A percentile compares a stretch with the other conserved stretches of the same genome.
These are phyloP conservation scores for Scalesia atractyloides DNA, from an alignment of 129 eudicot genomes.

Conservation along the genomic window DNA sequence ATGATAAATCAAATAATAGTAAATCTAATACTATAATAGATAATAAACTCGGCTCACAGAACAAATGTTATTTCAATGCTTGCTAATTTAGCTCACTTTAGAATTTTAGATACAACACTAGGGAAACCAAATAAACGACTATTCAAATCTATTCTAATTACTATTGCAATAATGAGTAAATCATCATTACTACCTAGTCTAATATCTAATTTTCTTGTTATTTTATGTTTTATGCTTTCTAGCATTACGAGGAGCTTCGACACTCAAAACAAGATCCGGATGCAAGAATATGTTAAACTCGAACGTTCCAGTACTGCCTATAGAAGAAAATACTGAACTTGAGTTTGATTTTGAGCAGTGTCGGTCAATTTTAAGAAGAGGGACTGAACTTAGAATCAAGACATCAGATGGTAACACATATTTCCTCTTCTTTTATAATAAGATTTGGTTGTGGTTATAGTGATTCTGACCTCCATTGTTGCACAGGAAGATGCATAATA, in stretches of 20 bases:
- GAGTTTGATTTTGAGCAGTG: constrained; percentile 62
- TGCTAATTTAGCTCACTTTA: not conserved
- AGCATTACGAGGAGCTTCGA: constrained; percentile 87
- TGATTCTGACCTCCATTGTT: constrained; percentile 8
- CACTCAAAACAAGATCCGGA: constrained; percentile 69
- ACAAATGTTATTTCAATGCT: not conserved
- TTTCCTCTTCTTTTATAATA: not conserved
- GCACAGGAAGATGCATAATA: constrained; percentile 60
- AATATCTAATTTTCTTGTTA: not conserved
- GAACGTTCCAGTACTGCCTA: constrained; percentile 64
- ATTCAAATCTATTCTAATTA: not conserved
- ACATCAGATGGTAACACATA: constrained; percentile 59
- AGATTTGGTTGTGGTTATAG: not conserved
- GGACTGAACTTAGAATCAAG: constrained; percentile 56
- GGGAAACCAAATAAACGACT: not conserved
- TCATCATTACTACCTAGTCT: not conserved
- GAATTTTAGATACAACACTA: not conserved
- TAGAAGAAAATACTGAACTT: constrained; percentile 51
- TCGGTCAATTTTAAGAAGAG: constrained; percentile 59
- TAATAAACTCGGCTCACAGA: not conserved
- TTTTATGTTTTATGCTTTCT: constrained; percentile 7
- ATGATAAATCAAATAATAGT: too few species aligned
- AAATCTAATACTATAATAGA: too few species aligned
- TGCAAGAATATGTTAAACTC: constrained; percentile 63
- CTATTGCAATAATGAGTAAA: not conserved